Evolutionary conservation across 805 yeast genomes (phyloP).

Genomic region (Candida sithepensis): DNA sequence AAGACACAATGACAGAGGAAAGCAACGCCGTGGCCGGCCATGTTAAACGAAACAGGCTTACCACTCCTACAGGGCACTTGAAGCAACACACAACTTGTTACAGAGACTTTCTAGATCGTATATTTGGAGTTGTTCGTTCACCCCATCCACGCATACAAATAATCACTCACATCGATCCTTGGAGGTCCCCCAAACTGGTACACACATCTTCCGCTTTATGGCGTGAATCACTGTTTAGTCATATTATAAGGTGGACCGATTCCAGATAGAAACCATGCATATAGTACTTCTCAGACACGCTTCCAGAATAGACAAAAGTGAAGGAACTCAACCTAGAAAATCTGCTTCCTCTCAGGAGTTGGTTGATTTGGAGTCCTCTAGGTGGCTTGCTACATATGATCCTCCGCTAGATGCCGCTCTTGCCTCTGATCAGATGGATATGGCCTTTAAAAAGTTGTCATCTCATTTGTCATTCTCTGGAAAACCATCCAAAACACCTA

Average conservation of each 20-base stretch:
- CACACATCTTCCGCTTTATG: too few relatives aligned
- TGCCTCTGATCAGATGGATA: slow-evolving; percentile 26
- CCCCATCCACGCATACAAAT: too few relatives aligned
- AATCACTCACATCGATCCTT: too few relatives aligned
- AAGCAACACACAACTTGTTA: too few relatives aligned
- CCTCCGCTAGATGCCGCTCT: slow-evolving; percentile 29
- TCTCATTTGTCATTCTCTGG: slow-evolving; percentile 19
- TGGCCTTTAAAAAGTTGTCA: slow-evolving; percentile 24
- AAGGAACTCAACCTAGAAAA: not conserved
- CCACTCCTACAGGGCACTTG: too few relatives aligned
- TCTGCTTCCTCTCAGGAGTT: slow-evolving; percentile 1
- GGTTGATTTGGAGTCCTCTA: slow-evolving; percentile 17
- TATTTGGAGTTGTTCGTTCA: too few relatives aligned
- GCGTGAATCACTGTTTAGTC: too few relatives aligned
- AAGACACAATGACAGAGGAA: too few relatives aligned
- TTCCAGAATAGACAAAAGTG: slow-evolving; percentile 28
- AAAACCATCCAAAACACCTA: slow-evolving; percentile 2
- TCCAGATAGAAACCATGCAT: slow-evolving; percentile 25
- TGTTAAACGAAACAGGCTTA: too few relatives aligned
- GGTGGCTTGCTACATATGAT: slow-evolving; percentile 34
- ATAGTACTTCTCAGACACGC: slow-evolving; percentile 32
- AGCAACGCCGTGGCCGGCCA: too few relatives aligned
- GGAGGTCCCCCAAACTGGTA: too few relatives aligned
- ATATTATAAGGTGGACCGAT: not conserved
- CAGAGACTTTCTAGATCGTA: too few relatives aligned